Percentiles rank a stretch among this genome's conserved stretches.
Conservation (phyloP, 164 flowering plant species). For the Tetracentron sinense region DNA sequence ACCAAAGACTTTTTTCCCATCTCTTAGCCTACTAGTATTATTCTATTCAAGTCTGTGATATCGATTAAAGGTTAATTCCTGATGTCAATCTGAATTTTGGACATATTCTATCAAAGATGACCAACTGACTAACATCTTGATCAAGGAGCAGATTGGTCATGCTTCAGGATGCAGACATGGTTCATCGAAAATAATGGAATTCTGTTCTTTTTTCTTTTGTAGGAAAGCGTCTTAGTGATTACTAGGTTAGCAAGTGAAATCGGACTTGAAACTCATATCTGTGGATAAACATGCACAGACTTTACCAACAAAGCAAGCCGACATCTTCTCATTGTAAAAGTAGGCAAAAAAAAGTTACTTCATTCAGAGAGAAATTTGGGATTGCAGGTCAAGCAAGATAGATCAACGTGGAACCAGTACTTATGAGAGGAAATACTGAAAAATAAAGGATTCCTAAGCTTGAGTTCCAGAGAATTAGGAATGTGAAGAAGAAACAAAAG, state of each 20-base stretch:
- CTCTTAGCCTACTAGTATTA: too few relatives aligned
- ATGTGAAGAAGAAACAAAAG: neutral
- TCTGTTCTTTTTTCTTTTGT: neutral
- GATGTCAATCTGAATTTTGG: too few relatives aligned
- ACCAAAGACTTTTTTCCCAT: too few relatives aligned
- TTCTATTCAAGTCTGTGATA: too few relatives aligned
- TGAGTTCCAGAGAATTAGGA: neutral
- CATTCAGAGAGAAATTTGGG: neutral
- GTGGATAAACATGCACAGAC: neutral
- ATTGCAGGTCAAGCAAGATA: neutral
- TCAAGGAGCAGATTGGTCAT: neutral
- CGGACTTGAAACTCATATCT: too few relatives aligned
- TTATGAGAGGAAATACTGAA: neutral
- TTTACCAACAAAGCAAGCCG: neutral
- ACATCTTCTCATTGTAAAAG: neutral
- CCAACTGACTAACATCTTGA: too few relatives aligned
- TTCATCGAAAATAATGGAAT: neutral
- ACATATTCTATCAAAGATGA: too few relatives aligned
- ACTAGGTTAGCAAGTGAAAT: too few relatives aligned
- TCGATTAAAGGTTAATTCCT: too few relatives aligned
- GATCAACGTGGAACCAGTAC: neutral
- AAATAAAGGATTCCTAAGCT: neutral
- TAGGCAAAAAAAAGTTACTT: neutral
- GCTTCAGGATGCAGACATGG: neutral
- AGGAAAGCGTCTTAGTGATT: too few relatives aligned